These are phyloP conservation scores for Jimgerdemannia lactiflua DNA, from an alignment of 192 early-diverging fungal species.

Conservation along the genomic window DNA sequence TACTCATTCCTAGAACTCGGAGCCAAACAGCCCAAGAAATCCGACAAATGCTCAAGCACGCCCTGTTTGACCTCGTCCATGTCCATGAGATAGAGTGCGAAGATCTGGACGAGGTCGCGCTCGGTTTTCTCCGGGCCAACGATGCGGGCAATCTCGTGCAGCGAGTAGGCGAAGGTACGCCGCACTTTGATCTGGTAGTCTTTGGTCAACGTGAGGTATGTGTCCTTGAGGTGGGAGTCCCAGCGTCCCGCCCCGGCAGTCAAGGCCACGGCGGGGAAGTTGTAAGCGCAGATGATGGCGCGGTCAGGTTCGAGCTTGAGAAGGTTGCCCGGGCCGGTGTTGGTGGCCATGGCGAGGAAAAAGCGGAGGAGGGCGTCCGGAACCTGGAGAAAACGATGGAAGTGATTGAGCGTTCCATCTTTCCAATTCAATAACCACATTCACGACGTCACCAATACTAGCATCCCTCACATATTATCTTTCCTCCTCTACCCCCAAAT, in stretches of 20 bases:
- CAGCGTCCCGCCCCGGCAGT: slow-evolving; percentile 53
- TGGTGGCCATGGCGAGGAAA: slow-evolving; percentile 38
- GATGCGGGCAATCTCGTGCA: slow-evolving; percentile 56
- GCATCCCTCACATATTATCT: too few relatives aligned
- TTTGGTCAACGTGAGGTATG: slow-evolving; percentile 37
- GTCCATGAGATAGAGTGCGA: slow-evolving; percentile 49
- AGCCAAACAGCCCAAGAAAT: slow-evolving; percentile 61
- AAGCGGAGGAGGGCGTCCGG: slow-evolving; percentile 45
- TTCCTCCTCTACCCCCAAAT: not conserved
- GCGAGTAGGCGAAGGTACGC: slow-evolving; percentile 53
- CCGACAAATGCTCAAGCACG: slow-evolving; percentile 61
- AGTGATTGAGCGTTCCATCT: not conserved
- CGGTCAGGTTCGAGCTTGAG: slow-evolving; percentile 51
- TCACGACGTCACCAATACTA: not conserved
- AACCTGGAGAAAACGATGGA: slow-evolving; percentile 21
- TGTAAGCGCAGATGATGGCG: slow-evolving; percentile 53
- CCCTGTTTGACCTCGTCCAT: slow-evolving; percentile 69
- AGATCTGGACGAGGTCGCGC: slow-evolving; percentile 48
- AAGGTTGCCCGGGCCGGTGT: slow-evolving; percentile 34
- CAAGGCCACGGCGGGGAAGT: slow-evolving; percentile 57
- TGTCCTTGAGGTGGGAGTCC: slow-evolving; percentile 51
- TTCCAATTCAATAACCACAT: not conserved
- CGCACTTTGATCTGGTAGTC: slow-evolving; percentile 53
- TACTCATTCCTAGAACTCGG: slow-evolving; percentile 58
- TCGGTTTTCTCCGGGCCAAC: slow-evolving; percentile 52